Evolutionary conservation across 768 basidiomycete genomes (phyloP).

Genomic region (Termitomyces heimii): DNA sequence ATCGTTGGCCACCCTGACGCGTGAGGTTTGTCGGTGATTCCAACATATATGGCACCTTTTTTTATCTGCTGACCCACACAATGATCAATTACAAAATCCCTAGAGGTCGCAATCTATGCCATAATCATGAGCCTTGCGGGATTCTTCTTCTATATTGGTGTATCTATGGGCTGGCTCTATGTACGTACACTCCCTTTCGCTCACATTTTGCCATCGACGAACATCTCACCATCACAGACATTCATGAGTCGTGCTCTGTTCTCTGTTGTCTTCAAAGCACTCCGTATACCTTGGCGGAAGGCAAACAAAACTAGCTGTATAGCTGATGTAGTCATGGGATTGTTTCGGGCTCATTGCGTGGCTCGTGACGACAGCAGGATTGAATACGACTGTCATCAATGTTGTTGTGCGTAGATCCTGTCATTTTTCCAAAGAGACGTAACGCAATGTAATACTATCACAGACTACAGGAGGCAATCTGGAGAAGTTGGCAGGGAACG

Average conservation of each 20-base stretch:
- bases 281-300: constrained; percentile 78
- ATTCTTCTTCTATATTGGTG: constrained; percentile 84
- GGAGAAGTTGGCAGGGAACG: constrained; percentile 83
- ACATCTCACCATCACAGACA: constrained; percentile 38
- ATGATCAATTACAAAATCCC: not conserved
- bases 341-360: constrained; percentile 70
- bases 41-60: constrained; percentile 50
- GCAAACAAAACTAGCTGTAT: constrained; percentile 85
- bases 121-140: constrained; percentile 80
- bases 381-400: constrained; percentile 67
- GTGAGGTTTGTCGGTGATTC: no score
- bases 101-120: constrained; percentile 61
- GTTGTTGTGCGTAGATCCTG: constrained; percentile 43
- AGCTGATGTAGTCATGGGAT: constrained; percentile 64
- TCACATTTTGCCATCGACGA: not conserved
- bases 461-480: constrained; percentile 48
- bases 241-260: constrained; percentile 91
- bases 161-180: constrained; percentile 93
- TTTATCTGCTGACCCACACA: not conserved
- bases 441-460: no score
- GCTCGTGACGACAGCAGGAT: constrained; percentile 71
- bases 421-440: not conserved
- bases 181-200: constrained; percentile 33
- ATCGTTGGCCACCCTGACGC: no score
- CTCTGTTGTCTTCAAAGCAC: constrained; percentile 81